Evolutionary conservation across 306 rosid species (phyloP).

Genomic region (Arachis stenosperma): DNA sequence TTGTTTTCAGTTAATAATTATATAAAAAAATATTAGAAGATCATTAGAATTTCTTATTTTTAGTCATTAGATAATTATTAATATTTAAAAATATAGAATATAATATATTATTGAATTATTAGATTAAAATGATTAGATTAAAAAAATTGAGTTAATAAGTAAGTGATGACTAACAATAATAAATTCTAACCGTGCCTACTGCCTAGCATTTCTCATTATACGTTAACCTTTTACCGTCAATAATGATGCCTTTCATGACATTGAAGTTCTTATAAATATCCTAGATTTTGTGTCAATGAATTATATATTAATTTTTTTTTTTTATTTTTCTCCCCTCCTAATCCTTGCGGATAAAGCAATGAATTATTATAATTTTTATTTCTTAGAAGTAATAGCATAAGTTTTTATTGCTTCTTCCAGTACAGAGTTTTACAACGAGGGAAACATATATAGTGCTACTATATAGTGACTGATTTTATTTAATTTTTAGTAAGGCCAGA

Average conservation of each 20-base stretch:
- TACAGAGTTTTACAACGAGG: slow-evolving; percentile 49
- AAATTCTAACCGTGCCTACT: too few species aligned
- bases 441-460: background rate
- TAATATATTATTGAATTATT: too few species aligned
- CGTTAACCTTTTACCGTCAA: slow-evolving; percentile 4
- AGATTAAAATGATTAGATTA: too few species aligned
- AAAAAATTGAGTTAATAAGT: too few species aligned
- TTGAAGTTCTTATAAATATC: slow-evolving; percentile 2
- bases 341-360: background rate
- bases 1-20: too few species aligned
- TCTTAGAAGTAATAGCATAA: slow-evolving; percentile 28
- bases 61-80: too few species aligned
- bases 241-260: background rate
- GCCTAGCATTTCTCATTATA: too few species aligned
- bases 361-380: slow-evolving; percentile 17
- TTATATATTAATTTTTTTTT: too few species aligned
- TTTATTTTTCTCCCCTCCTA: background rate
- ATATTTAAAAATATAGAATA: too few species aligned
- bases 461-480: background rate
- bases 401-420: slow-evolving; percentile 51
- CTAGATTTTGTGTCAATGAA: background rate
- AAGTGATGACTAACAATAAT: too few species aligned
- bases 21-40: too few species aligned
- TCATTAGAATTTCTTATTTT: too few species aligned
- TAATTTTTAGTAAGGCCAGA: slow-evolving; percentile 56